phyloP scores from a whole-genome alignment of 139 green algal genomes.

The Volvox reticuliferus region DNA sequence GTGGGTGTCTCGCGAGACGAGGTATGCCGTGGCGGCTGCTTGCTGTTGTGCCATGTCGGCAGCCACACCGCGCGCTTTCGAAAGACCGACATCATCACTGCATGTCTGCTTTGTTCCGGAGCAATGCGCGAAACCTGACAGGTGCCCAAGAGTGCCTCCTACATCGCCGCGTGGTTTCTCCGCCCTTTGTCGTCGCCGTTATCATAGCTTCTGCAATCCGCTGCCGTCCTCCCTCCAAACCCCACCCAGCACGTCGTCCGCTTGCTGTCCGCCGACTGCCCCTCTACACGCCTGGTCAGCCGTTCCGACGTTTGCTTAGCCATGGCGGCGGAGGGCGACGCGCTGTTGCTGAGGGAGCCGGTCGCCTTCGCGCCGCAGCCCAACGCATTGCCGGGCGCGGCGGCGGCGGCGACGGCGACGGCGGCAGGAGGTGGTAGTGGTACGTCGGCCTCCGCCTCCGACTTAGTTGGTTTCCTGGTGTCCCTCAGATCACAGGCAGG shows the following conservation, averaged over 20 bases:
- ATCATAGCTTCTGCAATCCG: neutral
- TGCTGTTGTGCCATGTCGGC: too few species aligned
- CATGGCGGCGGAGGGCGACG: conserved; percentile 78
- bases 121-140: neutral
- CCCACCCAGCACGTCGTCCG: conserved; percentile 35
- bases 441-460: neutral
- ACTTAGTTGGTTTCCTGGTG: conserved; percentile 35
- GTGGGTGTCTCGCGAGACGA: too few species aligned
- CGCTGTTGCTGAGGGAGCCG: conserved; percentile 59
- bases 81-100: too few species aligned
- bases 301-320: conserved; percentile 47
- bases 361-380: conserved; percentile 40
- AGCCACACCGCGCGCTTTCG: too few species aligned
- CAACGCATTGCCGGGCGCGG: conserved; percentile 20
- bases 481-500: conserved; percentile 1
- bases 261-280: neutral
- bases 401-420: neutral
- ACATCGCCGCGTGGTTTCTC: neutral
- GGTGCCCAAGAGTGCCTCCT: neutral
- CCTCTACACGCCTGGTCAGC: conserved; percentile 32
- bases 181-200: neutral
- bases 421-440: neutral
- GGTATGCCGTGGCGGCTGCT: too few species aligned
- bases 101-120: too few species aligned
- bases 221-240: neutral